phyloP scores from a whole-genome alignment of 192 early-diverging fungal genomes.

The Entomortierella lignicola region DNA sequence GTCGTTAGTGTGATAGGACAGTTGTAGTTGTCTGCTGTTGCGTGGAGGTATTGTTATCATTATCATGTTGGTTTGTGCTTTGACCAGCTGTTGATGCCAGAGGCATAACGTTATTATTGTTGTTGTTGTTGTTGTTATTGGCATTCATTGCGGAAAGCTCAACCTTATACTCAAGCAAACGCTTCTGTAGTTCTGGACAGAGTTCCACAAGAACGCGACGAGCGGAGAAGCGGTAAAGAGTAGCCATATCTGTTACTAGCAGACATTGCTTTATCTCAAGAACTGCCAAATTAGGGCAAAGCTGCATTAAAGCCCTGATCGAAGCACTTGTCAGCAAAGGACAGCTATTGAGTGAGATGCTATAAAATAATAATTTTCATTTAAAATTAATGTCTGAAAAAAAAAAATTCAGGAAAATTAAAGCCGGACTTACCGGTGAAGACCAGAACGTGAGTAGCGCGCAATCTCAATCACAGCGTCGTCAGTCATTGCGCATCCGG shows the following conservation, averaged over 20 bases:
- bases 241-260: slow-evolving; percentile 60
- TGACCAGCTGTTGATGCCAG: neutral
- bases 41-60: neutral
- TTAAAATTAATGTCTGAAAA: neutral
- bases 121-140: slow-evolving; percentile 5
- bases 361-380: slow-evolving; percentile 6
- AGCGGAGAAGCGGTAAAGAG: slow-evolving; percentile 56
- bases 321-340: slow-evolving; percentile 57
- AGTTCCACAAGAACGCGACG: slow-evolving; percentile 58
- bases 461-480: slow-evolving; percentile 60
- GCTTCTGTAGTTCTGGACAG: slow-evolving; percentile 59
- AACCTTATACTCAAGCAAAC: slow-evolving; percentile 55
- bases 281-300: slow-evolving; percentile 61
- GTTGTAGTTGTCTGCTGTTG: slow-evolving; percentile 36
- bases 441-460: slow-evolving; percentile 32
- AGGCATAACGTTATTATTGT: neutral
- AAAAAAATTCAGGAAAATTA: neutral
- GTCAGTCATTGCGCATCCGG: slow-evolving; percentile 61
- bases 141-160: slow-evolving; percentile 50
- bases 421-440: slow-evolving; percentile 43
- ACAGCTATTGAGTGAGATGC: slow-evolving; percentile 61
- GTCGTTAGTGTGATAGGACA: slow-evolving; percentile 7
- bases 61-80: neutral
- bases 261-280: slow-evolving; percentile 67
- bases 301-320: slow-evolving; percentile 54